A percentile compares a stretch with the other conserved stretches of the same genome.
Conservation (phyloP, 805 yeast species). For the Spathaspora boniae region DNA sequence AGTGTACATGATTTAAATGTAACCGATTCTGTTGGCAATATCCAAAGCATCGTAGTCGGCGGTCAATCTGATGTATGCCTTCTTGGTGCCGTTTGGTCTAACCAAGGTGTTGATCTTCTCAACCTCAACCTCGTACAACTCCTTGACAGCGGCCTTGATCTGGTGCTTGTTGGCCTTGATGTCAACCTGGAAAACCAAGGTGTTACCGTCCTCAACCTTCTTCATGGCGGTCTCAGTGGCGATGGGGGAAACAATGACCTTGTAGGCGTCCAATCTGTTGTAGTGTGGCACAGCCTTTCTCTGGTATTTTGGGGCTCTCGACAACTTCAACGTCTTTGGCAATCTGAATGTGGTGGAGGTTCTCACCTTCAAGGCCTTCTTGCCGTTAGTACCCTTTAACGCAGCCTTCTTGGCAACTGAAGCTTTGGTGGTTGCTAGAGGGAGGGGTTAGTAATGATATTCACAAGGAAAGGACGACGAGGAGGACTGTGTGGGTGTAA, state of each 20-base stretch:
- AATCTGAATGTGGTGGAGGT: constrained; percentile 92
- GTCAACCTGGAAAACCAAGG: constrained; percentile 97
- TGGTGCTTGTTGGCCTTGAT: constrained; percentile 97
- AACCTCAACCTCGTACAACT: constrained; percentile 95
- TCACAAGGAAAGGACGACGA: no score
- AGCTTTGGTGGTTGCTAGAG: constrained; percentile 67
- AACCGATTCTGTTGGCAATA: constrained; percentile 99
- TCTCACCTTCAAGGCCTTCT: constrained; percentile 90
- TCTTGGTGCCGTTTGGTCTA: constrained; percentile 99
- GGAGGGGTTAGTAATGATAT: constrained; percentile 24
- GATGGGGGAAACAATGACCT: constrained; percentile 89
- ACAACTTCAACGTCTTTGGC: constrained; percentile 94
- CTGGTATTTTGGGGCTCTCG: constrained; percentile 94
- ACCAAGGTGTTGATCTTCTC: constrained; percentile 92
- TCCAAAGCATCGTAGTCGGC: constrained; percentile 99
- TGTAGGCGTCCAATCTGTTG: constrained; percentile 95
- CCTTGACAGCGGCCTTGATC: constrained; percentile 97
- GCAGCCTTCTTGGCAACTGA: constrained; percentile 98
- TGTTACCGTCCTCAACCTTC: constrained; percentile 99
- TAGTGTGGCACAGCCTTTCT: constrained; percentile 95
- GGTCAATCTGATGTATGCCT: constrained; percentile 98
- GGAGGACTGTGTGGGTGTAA: no score
- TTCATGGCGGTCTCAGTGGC: constrained; percentile 98
- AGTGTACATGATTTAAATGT: constrained; percentile 61
- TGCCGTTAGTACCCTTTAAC: constrained; percentile 92